Percentiles rank a stretch among this genome's conserved stretches.
Evolutionary conservation across 2,329 filamentous ascomycete genomes (phyloP).

Genomic region (Cryphonectria parasitica): DNA sequence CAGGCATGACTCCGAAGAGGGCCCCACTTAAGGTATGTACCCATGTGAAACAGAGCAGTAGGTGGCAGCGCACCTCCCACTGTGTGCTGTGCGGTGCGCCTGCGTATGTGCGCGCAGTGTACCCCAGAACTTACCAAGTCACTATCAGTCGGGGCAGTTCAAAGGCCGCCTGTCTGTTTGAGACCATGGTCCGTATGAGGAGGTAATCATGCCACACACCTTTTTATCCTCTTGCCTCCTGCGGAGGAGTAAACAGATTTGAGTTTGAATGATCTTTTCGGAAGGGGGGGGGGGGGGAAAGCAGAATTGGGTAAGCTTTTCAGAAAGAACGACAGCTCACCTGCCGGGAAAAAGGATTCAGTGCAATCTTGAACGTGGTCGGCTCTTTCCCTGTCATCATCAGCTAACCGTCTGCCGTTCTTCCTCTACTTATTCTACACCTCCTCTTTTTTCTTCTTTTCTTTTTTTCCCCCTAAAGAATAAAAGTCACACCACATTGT

Average conservation of each 20-base stretch:
- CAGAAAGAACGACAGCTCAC: background rate
- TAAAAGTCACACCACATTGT: background rate
- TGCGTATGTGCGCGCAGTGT: too few species aligned
- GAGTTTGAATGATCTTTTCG: background rate
- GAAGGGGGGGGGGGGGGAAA: background rate
- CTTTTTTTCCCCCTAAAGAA: background rate
- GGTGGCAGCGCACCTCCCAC: background rate
- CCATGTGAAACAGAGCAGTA: background rate
- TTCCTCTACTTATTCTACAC: background rate
- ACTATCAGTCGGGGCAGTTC: background rate
- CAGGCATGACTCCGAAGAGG: background rate
- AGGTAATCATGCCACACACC: background rate
- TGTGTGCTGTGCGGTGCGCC: background rate
- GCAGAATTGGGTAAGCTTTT: background rate
- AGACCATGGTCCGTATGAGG: background rate
- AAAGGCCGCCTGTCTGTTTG: background rate
- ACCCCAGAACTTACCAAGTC: background rate
- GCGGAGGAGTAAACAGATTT: background rate
- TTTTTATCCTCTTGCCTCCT: background rate
- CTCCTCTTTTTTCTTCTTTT: background rate
- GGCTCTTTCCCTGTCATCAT: background rate
- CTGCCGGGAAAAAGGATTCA: background rate
- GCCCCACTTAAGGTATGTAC: background rate
- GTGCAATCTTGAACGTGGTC: background rate
- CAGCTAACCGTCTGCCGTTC: background rate